Evolutionary conservation across 441 rosid species (phyloP), one percentile per base, ranked within the genome.

Genomic region (Bocquillonia castaneifolia): DNA sequence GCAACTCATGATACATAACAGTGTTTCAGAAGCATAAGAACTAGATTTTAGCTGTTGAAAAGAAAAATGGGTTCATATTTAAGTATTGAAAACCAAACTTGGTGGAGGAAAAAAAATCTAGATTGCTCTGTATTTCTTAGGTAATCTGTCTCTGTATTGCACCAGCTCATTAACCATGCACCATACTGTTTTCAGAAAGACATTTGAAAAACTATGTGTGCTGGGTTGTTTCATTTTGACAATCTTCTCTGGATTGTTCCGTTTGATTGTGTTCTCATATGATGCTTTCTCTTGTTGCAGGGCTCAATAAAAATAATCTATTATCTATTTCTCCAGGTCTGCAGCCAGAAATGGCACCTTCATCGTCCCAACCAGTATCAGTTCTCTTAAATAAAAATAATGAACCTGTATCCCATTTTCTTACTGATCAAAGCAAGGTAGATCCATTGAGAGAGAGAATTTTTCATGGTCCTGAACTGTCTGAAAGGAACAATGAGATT

Each of bases 391-490:
- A 76, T 62, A 84, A 71, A 81, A 66, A 73, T 71, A 77, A 63
- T 63, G 84, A 85, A 70, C 70, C 74, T 58, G 77, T 84, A 45
- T 32, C 68, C 8, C 72, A 73, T 66, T 78, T 81, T 69, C 72
- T 61, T 67, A 67, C 85, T 68, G 82, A 79, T 74, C 84, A 85
- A 72, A 79, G 79, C 72, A 79, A 73, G 84, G 73, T 34, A 62
- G 79, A 69, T 64, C 71, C 59, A 39, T 80, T 84, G 80, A 84
- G 85, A 82, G 85, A 85, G 62, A 80, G 77, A 76, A 75, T 77
- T 3, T 61, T 71, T 75, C 69, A 51, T 69, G 79, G 84, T 75
- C 72, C 80, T 54, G 89, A 82, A 54, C 64, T 71, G 58, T 77
- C 80, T 15, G 84, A 78, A 72, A 82, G 80, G 77, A 80, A 76